These are phyloP conservation scores for Hymenoscyphus fraxineus DNA, from an alignment of 2,329 filamentous ascomycete genomes.

Conservation along the genomic window DNA sequence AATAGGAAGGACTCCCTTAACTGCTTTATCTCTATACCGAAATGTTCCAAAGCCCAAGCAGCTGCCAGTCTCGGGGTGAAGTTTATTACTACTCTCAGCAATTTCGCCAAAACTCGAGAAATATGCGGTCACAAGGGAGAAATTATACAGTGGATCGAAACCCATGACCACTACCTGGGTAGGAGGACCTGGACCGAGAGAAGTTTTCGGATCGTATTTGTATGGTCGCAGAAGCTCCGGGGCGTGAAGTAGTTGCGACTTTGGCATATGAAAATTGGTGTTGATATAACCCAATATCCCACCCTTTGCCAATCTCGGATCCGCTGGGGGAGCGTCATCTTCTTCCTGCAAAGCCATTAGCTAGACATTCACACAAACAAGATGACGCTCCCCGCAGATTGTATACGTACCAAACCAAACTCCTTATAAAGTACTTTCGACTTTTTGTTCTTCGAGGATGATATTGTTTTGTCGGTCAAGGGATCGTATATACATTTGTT, in stretches of 20 bases:
- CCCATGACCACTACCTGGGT: conserved; percentile 90
- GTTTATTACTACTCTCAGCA: conserved; percentile 85
- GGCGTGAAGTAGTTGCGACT: conserved; percentile 65
- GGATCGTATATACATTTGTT: conserved; percentile 60
- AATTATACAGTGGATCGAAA: conserved; percentile 86
- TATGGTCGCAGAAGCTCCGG: conserved; percentile 82
- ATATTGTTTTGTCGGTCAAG: conserved; percentile 34
- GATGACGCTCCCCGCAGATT: conserved; percentile 57
- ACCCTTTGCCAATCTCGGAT: conserved; percentile 75
- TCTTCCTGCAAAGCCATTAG: conserved; percentile 67
- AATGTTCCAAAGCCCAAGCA: conserved; percentile 93
- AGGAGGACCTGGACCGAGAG: conserved; percentile 82
- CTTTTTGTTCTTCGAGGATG: conserved; percentile 51
- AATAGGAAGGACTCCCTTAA: conserved; percentile 42
- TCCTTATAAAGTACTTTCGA: conserved; percentile 59
- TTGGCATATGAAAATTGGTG: conserved; percentile 64
- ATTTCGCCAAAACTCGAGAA: conserved; percentile 85
- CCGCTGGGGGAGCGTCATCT: conserved; percentile 73
- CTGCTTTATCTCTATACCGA: conserved; percentile 70
- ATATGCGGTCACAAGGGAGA: conserved; percentile 70
- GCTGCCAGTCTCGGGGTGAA: conserved; percentile 89
- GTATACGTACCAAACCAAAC: conserved; percentile 62
- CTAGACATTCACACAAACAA: conserved; percentile 47
- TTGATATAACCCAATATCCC: conserved; percentile 65
- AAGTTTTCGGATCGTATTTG: conserved; percentile 74